These are phyloP conservation scores for Paxillus ammoniavirescens DNA, from an alignment of 768 basidiomycete species.

Conservation along the genomic window DNA sequence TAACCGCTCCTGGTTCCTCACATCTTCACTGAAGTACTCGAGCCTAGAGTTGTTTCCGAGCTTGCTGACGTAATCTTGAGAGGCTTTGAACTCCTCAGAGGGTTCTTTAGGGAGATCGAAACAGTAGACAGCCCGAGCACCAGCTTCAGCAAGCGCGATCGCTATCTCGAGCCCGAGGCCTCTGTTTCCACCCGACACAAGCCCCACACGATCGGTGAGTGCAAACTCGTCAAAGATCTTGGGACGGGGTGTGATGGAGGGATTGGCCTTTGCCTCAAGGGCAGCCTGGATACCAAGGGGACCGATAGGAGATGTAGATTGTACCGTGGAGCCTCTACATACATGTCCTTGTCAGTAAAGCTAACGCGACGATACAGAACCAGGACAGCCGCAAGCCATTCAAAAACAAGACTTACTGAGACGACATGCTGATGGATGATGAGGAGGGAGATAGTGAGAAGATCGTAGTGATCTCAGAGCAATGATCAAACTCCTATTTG, in stretches of 20 bases:
- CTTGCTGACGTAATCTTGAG: slow-evolving; percentile 48
- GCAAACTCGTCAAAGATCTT: slow-evolving; percentile 62
- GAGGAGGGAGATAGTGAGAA: neutral
- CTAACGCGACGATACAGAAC: too few species aligned
- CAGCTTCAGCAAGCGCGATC: slow-evolving; percentile 68
- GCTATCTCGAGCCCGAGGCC: slow-evolving; percentile 87
- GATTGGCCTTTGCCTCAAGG: slow-evolving; percentile 39
- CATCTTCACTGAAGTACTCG: slow-evolving; percentile 67
- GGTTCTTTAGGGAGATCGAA: slow-evolving; percentile 59
- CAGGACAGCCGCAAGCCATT: too few species aligned
- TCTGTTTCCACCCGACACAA: slow-evolving; percentile 64
- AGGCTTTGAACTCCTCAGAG: slow-evolving; percentile 55
- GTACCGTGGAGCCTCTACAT: slow-evolving; percentile 25
- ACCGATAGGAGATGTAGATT: slow-evolving; percentile 52
- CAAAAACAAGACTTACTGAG: slow-evolving; percentile 8
- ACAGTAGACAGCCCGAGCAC: slow-evolving; percentile 68
- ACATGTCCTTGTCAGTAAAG: neutral
- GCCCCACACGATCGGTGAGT: slow-evolving; percentile 53
- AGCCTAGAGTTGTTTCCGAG: slow-evolving; percentile 42
- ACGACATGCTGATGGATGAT: slow-evolving; percentile 6
- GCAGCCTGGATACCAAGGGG: slow-evolving; percentile 66
- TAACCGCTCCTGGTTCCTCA: slow-evolving; percentile 57
- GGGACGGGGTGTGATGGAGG: slow-evolving; percentile 34
- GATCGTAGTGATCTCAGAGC: neutral
- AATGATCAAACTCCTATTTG: slow-evolving; percentile 1